Percentiles rank a stretch among this genome's conserved stretches.
Conservation (phyloP, 2,329 filamentous ascomycete genomes). For the Zasmidium cellare region DNA sequence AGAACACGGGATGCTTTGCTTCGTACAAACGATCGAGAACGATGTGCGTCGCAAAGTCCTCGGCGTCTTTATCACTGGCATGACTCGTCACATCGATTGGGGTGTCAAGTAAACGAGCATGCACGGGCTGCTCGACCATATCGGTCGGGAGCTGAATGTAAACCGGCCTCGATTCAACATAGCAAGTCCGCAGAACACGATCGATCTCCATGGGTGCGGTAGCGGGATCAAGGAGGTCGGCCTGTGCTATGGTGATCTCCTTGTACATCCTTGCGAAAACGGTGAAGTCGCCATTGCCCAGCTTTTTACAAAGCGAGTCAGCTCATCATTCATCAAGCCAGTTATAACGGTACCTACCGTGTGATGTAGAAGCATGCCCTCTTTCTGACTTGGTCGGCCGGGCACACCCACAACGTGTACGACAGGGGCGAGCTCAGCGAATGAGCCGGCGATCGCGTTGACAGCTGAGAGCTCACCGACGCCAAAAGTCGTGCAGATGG, state of each 20-base stretch:
- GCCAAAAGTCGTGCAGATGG: conserved; percentile 60
- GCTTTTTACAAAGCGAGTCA: neutral
- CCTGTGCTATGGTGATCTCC: conserved; percentile 68
- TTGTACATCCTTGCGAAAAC: conserved; percentile 79
- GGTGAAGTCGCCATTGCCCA: conserved; percentile 64
- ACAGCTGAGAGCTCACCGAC: conserved; percentile 53
- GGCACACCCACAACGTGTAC: conserved; percentile 42
- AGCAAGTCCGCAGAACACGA: conserved; percentile 72
- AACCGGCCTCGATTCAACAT: conserved; percentile 71
- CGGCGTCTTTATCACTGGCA: conserved; percentile 67
- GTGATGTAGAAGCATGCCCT: conserved; percentile 47
- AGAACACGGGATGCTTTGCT: conserved; percentile 73
- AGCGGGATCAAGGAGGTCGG: conserved; percentile 66
- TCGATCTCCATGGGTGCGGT: conserved; percentile 77
- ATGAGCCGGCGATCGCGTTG: conserved; percentile 46
- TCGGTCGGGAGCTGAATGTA: conserved; percentile 84
- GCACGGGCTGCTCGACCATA: conserved; percentile 73
- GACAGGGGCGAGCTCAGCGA: conserved; percentile 45
- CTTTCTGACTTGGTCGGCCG: conserved; percentile 1
- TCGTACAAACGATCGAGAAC: conserved; percentile 71
- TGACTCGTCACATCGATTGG: conserved; percentile 67
- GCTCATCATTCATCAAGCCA: neutral
- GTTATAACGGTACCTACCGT: conserved; percentile 27
- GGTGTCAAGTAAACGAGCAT: conserved; percentile 69
- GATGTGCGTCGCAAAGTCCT: conserved; percentile 80